Percentiles rank a stretch among this genome's conserved stretches.
Conservation (phyloP, 1,139 yeast genomes). For the Saccharomyces hybrid region DNA sequence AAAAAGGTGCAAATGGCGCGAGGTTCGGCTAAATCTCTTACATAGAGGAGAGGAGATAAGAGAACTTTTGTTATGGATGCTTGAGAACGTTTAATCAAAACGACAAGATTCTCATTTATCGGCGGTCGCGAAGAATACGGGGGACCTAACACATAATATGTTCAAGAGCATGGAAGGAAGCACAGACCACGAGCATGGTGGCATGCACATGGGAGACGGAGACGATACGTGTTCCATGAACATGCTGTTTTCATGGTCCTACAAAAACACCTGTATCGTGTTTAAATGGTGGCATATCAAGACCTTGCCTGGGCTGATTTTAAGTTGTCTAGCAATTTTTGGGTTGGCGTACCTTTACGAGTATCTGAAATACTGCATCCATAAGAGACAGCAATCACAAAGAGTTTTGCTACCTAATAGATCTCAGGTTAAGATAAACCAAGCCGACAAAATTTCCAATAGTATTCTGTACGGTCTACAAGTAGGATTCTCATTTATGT, state of each 20-base stretch:
- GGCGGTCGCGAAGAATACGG: constrained; percentile 4
- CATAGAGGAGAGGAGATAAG: not conserved
- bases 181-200: constrained; percentile 10
- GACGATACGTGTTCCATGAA: constrained; percentile 51
- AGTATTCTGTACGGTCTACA: constrained; percentile 56
- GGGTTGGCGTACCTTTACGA: constrained; percentile 56
- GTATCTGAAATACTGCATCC: constrained; percentile 38
- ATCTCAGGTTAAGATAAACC: not conserved
- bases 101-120: not conserved
- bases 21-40: not conserved
- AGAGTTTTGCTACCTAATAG: not conserved
- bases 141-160: constrained; percentile 31
- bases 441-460: constrained; percentile 29
- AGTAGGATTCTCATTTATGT: constrained; percentile 67
- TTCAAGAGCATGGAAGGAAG: not conserved
- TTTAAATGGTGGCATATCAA: constrained; percentile 75
- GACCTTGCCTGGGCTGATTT: constrained; percentile 43
- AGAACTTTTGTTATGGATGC: not conserved
- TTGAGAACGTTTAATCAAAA: not conserved
- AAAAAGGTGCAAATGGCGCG: not conserved
- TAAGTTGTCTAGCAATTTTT: constrained; percentile 46
- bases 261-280: constrained; percentile 62
- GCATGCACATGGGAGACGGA: constrained; percentile 24
- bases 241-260: constrained; percentile 81
- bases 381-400: constrained; percentile 13